Evolutionary conservation across 2,329 filamentous ascomycete genomes (phyloP), one percentile per base, ranked within the genome.

Genomic region (Apiospora phragmitis): DNA sequence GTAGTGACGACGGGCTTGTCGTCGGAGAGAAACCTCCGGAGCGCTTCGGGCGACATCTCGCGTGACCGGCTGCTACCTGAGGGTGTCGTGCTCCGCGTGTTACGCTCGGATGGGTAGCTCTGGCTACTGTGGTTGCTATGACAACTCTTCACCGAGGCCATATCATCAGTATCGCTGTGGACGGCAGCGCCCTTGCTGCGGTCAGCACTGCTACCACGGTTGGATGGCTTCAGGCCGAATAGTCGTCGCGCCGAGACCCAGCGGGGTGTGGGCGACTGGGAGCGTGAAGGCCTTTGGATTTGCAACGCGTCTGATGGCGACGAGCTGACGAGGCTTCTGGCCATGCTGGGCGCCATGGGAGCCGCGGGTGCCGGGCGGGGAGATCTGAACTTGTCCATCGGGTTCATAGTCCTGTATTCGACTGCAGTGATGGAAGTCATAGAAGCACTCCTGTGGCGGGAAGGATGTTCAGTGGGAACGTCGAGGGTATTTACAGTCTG

Each of bases 401-500:
- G 94, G 75, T 95, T 89, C 88, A 95, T 92, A 1, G 93, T 96
- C 78, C 89, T 92, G 76, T 88, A 88, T 74, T 91, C 87, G 69
- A 86, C 84, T 59, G 82, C 85, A 68, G 85, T 82, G 68, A 91
- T 82, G 8, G 90, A 92, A 75, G 84, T 90, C 74, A 90, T 84
- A 5, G 92, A 94, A 70, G 86, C 89, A 76, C 91, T 92, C 72
- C 92, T 88, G 71, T 86, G 82, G 71, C 89, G 86, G 73, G 85
- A 82, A 55, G 85, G 82, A 73, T 87, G 87, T 79, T 97, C 92
- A 43, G 89, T 84, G 18, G 95, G 95, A 14, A 98, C 90, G 69
- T 93, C 90, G 70, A 98, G 84, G 18, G 94, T 89, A 82, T 98
- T 98, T 79, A 98, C 89, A 2, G 88, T 88, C 81, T 98, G 95